Base-by-base conservation (phyloP, 192 early-diverging fungal species). In the Coemansia sp. region DNA sequence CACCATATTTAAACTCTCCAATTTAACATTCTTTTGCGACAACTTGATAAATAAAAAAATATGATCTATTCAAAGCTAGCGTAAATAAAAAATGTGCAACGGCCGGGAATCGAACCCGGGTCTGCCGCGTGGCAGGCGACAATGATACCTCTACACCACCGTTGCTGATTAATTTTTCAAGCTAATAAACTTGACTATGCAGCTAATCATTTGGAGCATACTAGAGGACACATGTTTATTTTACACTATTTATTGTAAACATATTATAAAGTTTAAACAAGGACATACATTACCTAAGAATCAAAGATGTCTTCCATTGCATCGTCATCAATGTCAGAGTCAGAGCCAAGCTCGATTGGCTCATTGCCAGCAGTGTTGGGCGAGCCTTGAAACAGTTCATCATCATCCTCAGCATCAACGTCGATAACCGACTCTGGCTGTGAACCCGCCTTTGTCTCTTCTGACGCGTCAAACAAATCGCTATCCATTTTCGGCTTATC, bases 51-150 rank as follows among this genome's bases (percentile, higher is more conserved):
- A 6, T 32, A 32, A 32, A 5, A 5, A 6, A 32, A 32, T 32
- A 32, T 32, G 6, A 32, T 32, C 29, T 7, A 32, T 32, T 32
- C 29, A 1, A 32, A 6, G 1, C 21, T 32, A 32, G 29, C 5
- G 29, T 32, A 32, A 8, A 32, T 8, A 32, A 32, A 32, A 62
- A 61, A 19, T 8, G 41, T 87, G 86, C 86, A 82, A 75, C 72
- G 79, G 69, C 87, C 85, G 87, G 83, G 87, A 89, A 87, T 89
- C 87, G 88, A 89, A 89, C 88, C 84, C 88, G 84, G 86, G 86
- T 86, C 88, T 82, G 79, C 82, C 76, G 88, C 88, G 86, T 89
- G 88, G 88, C 85, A 89, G 85, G 88, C 88, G 76, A 82, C 84
- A 77, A 87, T 89, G 88, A 84, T 89, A 86, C 88, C 88, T 76